These are phyloP conservation scores for Daucus carota DNA, from an alignment of 129 eudicot genomes.

Conservation along the genomic window DNA sequence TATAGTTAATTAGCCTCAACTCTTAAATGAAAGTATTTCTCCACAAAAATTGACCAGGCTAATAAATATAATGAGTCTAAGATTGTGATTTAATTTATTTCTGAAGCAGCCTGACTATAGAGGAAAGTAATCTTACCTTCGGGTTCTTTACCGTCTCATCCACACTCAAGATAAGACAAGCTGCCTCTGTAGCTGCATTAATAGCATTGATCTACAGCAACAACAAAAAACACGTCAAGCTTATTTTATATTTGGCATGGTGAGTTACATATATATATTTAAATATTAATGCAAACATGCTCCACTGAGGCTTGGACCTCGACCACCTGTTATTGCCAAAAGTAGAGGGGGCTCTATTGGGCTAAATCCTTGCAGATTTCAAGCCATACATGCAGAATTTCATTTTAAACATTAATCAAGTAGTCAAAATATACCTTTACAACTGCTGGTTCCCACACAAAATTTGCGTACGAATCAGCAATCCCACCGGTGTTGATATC, in stretches of 20 bases:
- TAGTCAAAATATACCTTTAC: slow-evolving; percentile 58
- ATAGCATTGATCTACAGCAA: slow-evolving; percentile 78
- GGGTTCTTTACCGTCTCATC: slow-evolving; percentile 98
- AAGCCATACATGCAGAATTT: not conserved
- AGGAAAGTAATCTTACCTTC: slow-evolving; percentile 46
- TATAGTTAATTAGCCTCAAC: not conserved
- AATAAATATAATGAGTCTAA: not conserved
- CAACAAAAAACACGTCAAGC: not conserved
- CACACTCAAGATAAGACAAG: slow-evolving; percentile 90
- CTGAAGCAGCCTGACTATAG: not conserved
- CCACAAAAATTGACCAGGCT: not conserved
- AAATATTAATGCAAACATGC: not conserved
- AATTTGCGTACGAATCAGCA: slow-evolving; percentile 81
- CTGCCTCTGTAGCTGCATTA: slow-evolving; percentile 99
- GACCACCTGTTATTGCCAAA: not conserved
- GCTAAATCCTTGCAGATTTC: not conserved
- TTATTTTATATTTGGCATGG: not conserved
- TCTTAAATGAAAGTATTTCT: not conserved
- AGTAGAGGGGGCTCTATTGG: not conserved
- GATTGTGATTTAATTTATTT: not conserved
- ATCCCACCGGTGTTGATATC: slow-evolving; percentile 96
- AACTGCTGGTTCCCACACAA: slow-evolving; percentile 99
- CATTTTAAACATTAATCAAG: not conserved
- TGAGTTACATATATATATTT: not conserved
- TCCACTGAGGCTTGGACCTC: not conserved